Conservation (phyloP, 768 basidiomycete genomes). For the Termitomyces sp. region DNA sequence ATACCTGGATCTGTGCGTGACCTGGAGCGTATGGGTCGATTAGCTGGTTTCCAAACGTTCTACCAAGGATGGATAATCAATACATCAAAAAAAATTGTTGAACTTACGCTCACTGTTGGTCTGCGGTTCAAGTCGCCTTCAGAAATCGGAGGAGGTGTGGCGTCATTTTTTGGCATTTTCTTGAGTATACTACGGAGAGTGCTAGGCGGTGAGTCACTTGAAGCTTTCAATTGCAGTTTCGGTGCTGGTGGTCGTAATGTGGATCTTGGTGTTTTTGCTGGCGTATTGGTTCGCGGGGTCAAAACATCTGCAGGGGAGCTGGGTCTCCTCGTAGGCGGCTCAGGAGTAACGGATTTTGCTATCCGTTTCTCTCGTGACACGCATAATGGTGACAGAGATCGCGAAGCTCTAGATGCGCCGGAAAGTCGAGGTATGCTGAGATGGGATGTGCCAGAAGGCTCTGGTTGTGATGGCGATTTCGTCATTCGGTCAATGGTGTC, state of each 20-base stretch:
- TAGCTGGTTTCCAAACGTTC: constrained; percentile 1
- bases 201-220: constrained; percentile 18
- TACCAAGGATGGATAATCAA: background rate
- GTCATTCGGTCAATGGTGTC: constrained; percentile 79
- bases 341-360: constrained; percentile 3
- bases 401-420: constrained; percentile 3
- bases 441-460: constrained; percentile 6
- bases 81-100: background rate
- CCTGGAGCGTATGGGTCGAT: constrained; percentile 19
- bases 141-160: constrained; percentile 1
- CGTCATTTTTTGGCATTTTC: background rate
- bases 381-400: constrained; percentile 14
- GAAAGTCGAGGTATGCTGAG: constrained; percentile 8
- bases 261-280: constrained; percentile 32
- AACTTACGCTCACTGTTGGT: constrained; percentile 17
- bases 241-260: constrained; percentile 32
- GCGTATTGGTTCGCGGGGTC: constrained; percentile 27
- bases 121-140: constrained; percentile 13
- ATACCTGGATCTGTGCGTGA: constrained; percentile 33
- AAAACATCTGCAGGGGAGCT: constrained; percentile 14
- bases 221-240: constrained; percentile 15
- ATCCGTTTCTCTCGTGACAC: constrained; percentile 1
- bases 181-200: constrained; percentile 27
- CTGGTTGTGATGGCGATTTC: constrained; percentile 34
- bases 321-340: background rate